A percentile compares a stretch with the other conserved stretches of the same genome.
phyloP scores from a whole-genome alignment of 208 protist species.

The Leishmania martiniquensis region DNA sequence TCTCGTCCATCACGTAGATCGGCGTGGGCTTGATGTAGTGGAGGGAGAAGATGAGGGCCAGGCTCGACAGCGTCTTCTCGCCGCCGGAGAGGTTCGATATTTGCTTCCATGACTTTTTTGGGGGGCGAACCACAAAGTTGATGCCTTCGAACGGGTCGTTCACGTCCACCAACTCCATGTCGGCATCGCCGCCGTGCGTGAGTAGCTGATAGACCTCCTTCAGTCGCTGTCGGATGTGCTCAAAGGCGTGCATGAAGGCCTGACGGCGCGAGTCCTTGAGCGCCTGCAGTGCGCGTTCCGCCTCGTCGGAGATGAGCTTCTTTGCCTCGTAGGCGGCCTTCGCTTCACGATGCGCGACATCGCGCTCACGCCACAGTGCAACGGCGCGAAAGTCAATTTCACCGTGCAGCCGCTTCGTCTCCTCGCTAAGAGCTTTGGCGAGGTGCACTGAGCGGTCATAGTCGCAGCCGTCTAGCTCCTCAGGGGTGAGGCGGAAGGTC shows the following conservation, averaged over 20 bases:
- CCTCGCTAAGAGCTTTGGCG: constrained; percentile 87
- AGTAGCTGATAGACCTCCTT: constrained; percentile 99
- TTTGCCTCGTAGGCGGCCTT: constrained; percentile 60
- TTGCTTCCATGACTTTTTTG: constrained; percentile 99
- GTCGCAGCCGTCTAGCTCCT: constrained; percentile 81
- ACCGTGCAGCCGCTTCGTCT: constrained; percentile 81
- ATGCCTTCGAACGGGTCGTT: constrained; percentile 99
- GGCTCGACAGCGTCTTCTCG: constrained; percentile 99
- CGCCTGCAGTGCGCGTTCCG: constrained; percentile 54
- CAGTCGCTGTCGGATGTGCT: constrained; percentile 97
- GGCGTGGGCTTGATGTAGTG: constrained; percentile 99
- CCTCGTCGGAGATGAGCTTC: constrained; percentile 72
- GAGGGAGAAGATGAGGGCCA: constrained; percentile 99
- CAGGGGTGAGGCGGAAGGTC: constrained; percentile 65
- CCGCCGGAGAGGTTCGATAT: constrained; percentile 99
- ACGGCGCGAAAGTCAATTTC: constrained; percentile 96
- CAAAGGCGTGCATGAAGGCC: constrained; percentile 99
- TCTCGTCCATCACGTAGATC: constrained; percentile 99
- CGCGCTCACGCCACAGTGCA: constrained; percentile 94
- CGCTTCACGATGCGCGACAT: constrained; percentile 73
- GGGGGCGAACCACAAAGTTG: constrained; percentile 98
- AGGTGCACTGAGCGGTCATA: constrained; percentile 86
- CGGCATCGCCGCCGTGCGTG: constrained; percentile 99
- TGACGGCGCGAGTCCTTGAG: constrained; percentile 90
- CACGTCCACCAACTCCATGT: constrained; percentile 99